Conservation (phyloP, 495 filamentous ascomycete species). For the Amniculicola lignicola region DNA sequence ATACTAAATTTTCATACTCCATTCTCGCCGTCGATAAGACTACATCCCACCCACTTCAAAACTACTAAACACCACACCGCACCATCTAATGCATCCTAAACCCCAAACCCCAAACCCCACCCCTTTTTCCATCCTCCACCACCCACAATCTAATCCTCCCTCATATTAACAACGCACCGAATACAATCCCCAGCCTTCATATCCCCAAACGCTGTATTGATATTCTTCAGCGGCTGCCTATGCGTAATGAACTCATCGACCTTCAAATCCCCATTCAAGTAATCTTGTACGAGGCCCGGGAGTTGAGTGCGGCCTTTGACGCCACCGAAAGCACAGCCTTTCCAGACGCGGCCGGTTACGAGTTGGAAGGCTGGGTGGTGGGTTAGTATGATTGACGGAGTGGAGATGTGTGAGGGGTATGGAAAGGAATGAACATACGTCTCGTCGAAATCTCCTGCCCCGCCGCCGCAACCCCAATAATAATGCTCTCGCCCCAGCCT, state of each 20-base stretch:
- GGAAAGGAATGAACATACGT: conserved; percentile 60
- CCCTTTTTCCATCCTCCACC: no score
- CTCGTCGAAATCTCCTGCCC: conserved; percentile 95
- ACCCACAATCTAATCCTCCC: no score
- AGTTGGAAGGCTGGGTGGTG: conserved; percentile 86
- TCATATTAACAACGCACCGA: conserved; percentile 72
- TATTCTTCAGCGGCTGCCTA: conserved; percentile 71
- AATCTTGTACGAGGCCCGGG: conserved; percentile 83
- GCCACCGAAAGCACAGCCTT: conserved; percentile 94
- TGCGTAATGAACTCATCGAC: conserved; percentile 99
- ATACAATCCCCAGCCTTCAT: conserved; percentile 98
- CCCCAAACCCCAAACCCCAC: no score
- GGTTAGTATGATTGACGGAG: not conserved
- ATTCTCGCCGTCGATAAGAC: no score
- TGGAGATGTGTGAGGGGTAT: not conserved
- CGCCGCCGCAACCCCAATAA: conserved; percentile 96
- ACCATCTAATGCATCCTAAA: no score
- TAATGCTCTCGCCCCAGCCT: conserved; percentile 96
- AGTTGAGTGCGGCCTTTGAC: conserved; percentile 96
- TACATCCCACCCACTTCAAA: no score
- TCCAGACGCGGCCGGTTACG: conserved; percentile 96
- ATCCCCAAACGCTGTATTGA: conserved; percentile 85
- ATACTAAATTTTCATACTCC: no score
- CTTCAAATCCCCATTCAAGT: conserved; percentile 85
- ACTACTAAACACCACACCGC: no score